A percentile compares a stretch with the other conserved stretches of the same genome.
These are phyloP conservation scores for Mycena leptocephala DNA, from an alignment of 768 basidiomycete species.

Conservation along the genomic window DNA sequence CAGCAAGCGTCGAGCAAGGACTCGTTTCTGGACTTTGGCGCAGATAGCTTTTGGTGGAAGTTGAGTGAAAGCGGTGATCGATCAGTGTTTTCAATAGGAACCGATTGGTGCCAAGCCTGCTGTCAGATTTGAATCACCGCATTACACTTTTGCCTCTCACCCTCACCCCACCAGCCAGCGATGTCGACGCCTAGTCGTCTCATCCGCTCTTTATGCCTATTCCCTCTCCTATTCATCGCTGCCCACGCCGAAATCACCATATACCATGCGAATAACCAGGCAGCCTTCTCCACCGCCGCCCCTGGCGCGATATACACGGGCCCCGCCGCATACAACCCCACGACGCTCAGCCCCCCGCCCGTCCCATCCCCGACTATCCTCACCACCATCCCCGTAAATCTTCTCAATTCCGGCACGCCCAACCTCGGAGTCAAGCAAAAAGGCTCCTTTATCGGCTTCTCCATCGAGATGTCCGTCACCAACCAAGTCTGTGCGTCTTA, in stretches of 20 bases:
- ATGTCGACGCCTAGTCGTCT: neutral
- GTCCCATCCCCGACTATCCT: conserved; percentile 62
- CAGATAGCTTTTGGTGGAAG: no score
- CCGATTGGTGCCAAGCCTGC: no score
- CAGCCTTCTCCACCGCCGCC: neutral
- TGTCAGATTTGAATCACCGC: no score
- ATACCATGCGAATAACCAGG: neutral
- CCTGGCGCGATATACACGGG: neutral
- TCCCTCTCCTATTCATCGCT: neutral
- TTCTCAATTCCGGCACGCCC: conserved; percentile 51
- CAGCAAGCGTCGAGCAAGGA: no score
- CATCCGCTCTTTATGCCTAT: neutral
- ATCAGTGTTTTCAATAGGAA: no score
- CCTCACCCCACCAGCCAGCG: no score
- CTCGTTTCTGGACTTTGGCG: no score
- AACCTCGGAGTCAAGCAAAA: conserved; percentile 53
- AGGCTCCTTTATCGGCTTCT: conserved; percentile 67
- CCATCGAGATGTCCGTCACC: conserved; percentile 83
- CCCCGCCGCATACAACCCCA: conserved; percentile 52
- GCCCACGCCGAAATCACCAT: neutral
- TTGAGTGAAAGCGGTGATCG: no score
- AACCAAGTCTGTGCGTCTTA: conserved; percentile 72
- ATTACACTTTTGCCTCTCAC: no score
- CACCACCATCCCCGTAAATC: conserved; percentile 61
- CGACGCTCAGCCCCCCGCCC: conserved; percentile 64